Conservation (phyloP, 2,329 filamentous ascomycete genomes). For the Xenoacremonium recifei region DNA sequence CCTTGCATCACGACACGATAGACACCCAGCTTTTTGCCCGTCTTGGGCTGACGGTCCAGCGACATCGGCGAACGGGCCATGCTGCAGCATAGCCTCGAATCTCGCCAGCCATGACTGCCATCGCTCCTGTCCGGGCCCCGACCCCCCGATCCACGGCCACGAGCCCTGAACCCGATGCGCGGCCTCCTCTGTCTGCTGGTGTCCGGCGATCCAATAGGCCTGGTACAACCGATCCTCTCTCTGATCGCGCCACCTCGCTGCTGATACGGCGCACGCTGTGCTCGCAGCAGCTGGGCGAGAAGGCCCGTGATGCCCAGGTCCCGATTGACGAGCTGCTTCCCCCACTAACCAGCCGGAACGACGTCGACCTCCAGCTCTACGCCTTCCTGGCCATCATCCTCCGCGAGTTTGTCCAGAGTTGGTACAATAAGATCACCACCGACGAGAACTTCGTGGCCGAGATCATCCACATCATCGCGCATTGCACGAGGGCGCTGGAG, state of each 20-base stretch:
- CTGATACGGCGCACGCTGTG: constrained; percentile 85
- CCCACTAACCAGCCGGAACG: constrained; percentile 89
- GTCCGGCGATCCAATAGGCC: constrained; percentile 33
- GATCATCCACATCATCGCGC: constrained; percentile 85
- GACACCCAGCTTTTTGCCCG: constrained; percentile 2
- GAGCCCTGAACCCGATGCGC: constrained; percentile 21
- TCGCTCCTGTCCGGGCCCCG: constrained; percentile 17
- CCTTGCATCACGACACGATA: neutral
- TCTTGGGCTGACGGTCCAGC: neutral
- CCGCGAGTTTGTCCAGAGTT: constrained; percentile 85
- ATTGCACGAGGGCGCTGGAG: constrained; percentile 85
- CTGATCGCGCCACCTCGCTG: constrained; percentile 74
- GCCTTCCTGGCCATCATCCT: constrained; percentile 87
- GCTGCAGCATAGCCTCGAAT: constrained; percentile 2
- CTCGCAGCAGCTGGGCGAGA: constrained; percentile 63
- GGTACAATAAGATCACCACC: constrained; percentile 90
- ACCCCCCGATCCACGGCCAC: constrained; percentile 22
- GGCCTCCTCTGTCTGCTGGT: constrained; percentile 24
- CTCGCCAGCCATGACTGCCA: constrained; percentile 29
- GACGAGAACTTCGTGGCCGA: constrained; percentile 87
- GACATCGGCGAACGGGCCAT: constrained; percentile 1
- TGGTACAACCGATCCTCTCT: constrained; percentile 52
- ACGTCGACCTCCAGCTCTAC: constrained; percentile 90
- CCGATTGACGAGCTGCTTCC: constrained; percentile 82
- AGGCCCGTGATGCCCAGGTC: constrained; percentile 45